Evolutionary conservation across 2,329 filamentous ascomycete species (phyloP).

Genomic region (Fusarium globosum): DNA sequence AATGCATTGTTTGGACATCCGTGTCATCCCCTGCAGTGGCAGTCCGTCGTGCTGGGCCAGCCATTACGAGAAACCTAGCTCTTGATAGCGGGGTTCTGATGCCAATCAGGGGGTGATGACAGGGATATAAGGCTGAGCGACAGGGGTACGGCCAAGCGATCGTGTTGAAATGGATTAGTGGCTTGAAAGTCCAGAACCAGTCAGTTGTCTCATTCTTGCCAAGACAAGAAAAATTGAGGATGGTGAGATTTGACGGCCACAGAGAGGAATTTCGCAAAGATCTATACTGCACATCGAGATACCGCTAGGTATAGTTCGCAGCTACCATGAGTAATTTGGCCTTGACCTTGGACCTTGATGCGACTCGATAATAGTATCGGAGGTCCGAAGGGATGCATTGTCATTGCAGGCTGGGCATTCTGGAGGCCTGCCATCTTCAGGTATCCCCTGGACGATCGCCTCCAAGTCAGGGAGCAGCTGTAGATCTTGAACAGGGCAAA

Average conservation of each 20-base stretch:
- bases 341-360: conserved; percentile 16
- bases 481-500: conserved; percentile 30
- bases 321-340: conserved; percentile 9
- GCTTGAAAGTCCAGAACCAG: conserved; percentile 37
- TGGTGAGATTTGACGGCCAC: conserved; percentile 35
- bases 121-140: conserved; percentile 35
- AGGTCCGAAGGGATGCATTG: conserved; percentile 23
- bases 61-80: conserved; percentile 27
- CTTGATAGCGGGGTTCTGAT: conserved; percentile 36
- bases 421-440: conserved; percentile 26
- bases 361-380: conserved; percentile 22
- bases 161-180: conserved; percentile 39
- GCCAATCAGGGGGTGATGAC: conserved; percentile 40
- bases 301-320: conserved; percentile 11
- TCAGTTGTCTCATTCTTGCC: conserved; percentile 35
- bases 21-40: conserved; percentile 23
- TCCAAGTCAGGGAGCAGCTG: conserved; percentile 19
- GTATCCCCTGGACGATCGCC: conserved; percentile 38
- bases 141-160: conserved; percentile 38
- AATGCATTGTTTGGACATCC: conserved; percentile 31
- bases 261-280: conserved; percentile 15
- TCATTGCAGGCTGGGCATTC: conserved; percentile 19
- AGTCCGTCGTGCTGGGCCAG: conserved; percentile 25
- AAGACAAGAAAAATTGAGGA: conserved; percentile 38
- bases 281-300: conserved; percentile 1